Percentiles rank a stretch among this genome's conserved stretches.
Conservation (phyloP, 495 filamentous ascomycete genomes). For the Xylaria telfairii region DNA sequence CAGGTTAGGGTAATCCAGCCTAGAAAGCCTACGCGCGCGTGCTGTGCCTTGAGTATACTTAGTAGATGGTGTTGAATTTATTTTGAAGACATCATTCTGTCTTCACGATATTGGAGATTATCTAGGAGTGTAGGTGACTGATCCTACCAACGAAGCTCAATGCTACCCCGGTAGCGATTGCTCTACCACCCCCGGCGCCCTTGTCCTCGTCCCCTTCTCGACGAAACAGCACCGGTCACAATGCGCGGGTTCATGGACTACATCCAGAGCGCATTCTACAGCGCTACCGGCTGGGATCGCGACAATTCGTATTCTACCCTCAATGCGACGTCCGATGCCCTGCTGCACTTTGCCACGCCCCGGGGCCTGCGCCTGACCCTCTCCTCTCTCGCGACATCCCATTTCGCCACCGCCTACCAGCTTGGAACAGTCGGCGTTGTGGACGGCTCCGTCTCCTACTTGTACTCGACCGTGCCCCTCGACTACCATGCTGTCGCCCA, state of each 20-base stretch:
- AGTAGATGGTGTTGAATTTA: not conserved
- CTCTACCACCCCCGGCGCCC: not conserved
- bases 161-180: constrained; percentile 22
- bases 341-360: constrained; percentile 85
- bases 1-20: not conserved
- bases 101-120: not conserved
- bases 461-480: constrained; percentile 83
- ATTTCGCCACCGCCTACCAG: constrained; percentile 91
- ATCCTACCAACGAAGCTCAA: constrained; percentile 9
- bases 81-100: not conserved
- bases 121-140: not conserved
- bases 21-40: not conserved
- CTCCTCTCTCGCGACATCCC: constrained; percentile 87
- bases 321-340: constrained; percentile 82
- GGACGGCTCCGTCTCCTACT: constrained; percentile 89
- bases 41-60: not conserved
- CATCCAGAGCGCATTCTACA: constrained; percentile 89
- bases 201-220: not conserved
- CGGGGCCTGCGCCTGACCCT: constrained; percentile 78
- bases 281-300: constrained; percentile 84
- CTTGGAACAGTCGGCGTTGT: constrained; percentile 84
- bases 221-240: constrained; percentile 11
- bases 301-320: constrained; percentile 93
- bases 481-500: constrained; percentile 51
- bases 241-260: constrained; percentile 99